Conservation (phyloP, 352 stramenopile species). For the Globisporangium heterothallicum region DNA sequence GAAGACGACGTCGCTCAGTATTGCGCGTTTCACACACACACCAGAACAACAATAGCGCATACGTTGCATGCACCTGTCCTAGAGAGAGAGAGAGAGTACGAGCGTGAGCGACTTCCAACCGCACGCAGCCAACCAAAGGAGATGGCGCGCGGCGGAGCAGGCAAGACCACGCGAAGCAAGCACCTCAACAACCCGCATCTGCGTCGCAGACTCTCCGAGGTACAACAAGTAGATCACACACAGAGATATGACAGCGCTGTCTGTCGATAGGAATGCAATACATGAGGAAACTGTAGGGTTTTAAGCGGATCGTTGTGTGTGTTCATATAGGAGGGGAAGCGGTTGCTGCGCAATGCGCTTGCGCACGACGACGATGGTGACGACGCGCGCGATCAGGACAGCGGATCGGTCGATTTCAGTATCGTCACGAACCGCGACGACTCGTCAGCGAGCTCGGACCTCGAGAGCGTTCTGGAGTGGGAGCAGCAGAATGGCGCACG, state of each 20-base stretch:
- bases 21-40: not conserved
- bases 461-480: conserved; percentile 49
- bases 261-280: not conserved
- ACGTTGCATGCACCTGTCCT: too few relatives aligned
- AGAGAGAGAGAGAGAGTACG: too few relatives aligned
- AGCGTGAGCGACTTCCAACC: too few relatives aligned
- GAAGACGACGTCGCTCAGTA: too few relatives aligned
- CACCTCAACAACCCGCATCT: conserved; percentile 19
- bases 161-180: conserved; percentile 11
- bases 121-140: not conserved
- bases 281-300: too few relatives aligned
- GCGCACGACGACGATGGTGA: conserved; percentile 34
- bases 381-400: too few relatives aligned
- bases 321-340: conserved; percentile 36
- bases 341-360: conserved; percentile 45
- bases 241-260: too few relatives aligned
- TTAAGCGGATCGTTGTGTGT: too few relatives aligned
- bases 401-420: conserved; percentile 23
- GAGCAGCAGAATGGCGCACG: conserved; percentile 20
- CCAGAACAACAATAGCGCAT: not conserved
- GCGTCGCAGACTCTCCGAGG: conserved; percentile 30
- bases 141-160: conserved; percentile 1
- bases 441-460: conserved; percentile 52
- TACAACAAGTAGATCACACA: too few relatives aligned
- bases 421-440: conserved; percentile 38